Base-by-base conservation (phyloP, 164 flowering plant genomes). In the Pachysandra terminalis region DNA sequence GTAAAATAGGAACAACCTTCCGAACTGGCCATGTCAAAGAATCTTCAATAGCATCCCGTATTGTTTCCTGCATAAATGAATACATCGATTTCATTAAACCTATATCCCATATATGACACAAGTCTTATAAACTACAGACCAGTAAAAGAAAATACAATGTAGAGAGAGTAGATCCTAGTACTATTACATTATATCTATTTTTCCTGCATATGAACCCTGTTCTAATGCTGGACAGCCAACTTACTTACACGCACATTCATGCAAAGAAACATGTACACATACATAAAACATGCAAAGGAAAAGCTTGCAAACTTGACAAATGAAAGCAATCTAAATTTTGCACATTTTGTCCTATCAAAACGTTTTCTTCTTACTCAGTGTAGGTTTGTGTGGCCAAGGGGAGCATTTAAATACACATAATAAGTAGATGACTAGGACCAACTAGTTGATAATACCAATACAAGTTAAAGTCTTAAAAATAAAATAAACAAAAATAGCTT, bases 21-120 rank as follows among this genome's bases (percentile, higher is more conserved):
- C 99, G 80, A 67, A 90, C 97, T 37, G 99, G 99, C 99, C 98
- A 95, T 24, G 84, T 88, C 63, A 95, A 77, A 37, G 97, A 86
- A 78, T 95, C 99, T 82, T 92, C 99, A 70, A 95, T 70, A 59
- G 99, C 98, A 82, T 95, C 88, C 19, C 87, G 83, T 69, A 95
- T 92, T 26, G 87, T 87, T 37, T 73, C 90, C 99, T 95, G 85
- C 27, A 77, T 25, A 71, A 26, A 21, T 23, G n/a, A 48, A 59
- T 51, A 19, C 16, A 19, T 24, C 21, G 55, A 58, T 67, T 41
- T 35, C 55, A 49, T 48, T 1, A 48, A 23, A 63, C 22, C 26
- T 6, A 45, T 41, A 24, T 49, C 6, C 22, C 9, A 40, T 4
- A 62, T 14, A 24, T 22, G 6, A 23, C 5, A 45, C 0, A 67